A percentile compares a stretch with the other conserved stretches of the same genome.
Evolutionary conservation across 1,284 basidiomycete genomes (phyloP).

Genomic region (Butyriboletus regius): DNA sequence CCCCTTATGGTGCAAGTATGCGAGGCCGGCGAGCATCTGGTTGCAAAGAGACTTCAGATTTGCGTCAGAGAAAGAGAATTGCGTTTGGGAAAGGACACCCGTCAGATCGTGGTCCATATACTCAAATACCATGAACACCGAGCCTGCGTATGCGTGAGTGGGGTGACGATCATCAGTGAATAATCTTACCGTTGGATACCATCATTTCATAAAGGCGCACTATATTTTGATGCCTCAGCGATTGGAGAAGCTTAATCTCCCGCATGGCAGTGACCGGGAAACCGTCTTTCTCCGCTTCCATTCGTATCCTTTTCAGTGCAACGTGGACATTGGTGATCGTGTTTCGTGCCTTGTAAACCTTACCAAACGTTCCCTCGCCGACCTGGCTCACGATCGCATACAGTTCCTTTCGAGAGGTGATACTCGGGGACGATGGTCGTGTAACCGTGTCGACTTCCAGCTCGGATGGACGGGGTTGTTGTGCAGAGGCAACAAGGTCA

Average conservation of each 20-base stretch:
- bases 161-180: neutral
- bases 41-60: constrained; percentile 91
- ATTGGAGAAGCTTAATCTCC: constrained; percentile 95
- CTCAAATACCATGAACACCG: constrained; percentile 98
- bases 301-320: constrained; percentile 92
- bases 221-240: constrained; percentile 82
- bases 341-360: constrained; percentile 96
- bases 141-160: constrained; percentile 48
- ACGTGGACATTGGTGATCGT: constrained; percentile 69
- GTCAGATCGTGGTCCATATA: constrained; percentile 99
- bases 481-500: constrained; percentile 14
- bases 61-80: constrained; percentile 75
- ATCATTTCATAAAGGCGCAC: constrained; percentile 94
- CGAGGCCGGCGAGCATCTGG: constrained; percentile 90
- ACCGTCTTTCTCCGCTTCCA: constrained; percentile 96
- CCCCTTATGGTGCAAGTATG: constrained; percentile 89
- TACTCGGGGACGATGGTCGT: constrained; percentile 31
- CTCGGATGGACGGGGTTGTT: constrained; percentile 21
- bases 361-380: constrained; percentile 97
- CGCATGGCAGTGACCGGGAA: constrained; percentile 99
- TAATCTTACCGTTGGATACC: constrained; percentile 80
- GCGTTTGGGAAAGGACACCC: constrained; percentile 85
- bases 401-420: constrained; percentile 47
- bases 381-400: constrained; percentile 91
- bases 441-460: constrained; percentile 26